Evolutionary conservation across 1,139 yeast genomes (phyloP), one percentile per base, ranked within the genome.

Genomic region (Suhomyces anneliseae): DNA sequence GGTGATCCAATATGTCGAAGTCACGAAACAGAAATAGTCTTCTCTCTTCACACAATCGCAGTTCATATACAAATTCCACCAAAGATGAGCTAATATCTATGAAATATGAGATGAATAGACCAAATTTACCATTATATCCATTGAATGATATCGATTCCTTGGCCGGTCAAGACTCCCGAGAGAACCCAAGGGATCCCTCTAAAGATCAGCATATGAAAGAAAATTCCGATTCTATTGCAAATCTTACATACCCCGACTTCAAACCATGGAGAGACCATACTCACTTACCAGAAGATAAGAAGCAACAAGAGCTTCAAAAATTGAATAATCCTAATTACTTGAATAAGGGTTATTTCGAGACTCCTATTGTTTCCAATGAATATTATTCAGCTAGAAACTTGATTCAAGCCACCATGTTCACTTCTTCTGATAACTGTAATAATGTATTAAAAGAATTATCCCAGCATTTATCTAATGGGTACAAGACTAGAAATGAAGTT

Each of bases 241-340:
- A 39, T 19, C 38, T 6, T 40, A 68, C 78, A 2, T 86, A 78
- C 58, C 97, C 97, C 0, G 97, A 90, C 65, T 89, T 83, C 62
- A 72, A 72, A 47, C 89, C 95, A 0, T 90, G 96, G 96, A 70
- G 73, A 45, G 92, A 86, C 57, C 78, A 79, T 9, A 60, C 78
- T 5, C 77, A 75, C 36, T 82, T 85, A 46, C 82, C 76, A 0
- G 69, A 54, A 56, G 58, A 55, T 4, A 52, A 58, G 45, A 52
- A 59, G 8, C 60, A 58, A 40, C 55, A 53, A 24, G 72, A 68
- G 35, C 59, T 58, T 32, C 63, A 55, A 38, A 62, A 64, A 44
- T 57, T 71, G 53, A 62, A 60, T 44, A 69, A 70, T 46, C 56
- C 70, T 1, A 57, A 70, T 10, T 70, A 61, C 51, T 60, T 74